These are phyloP conservation scores for Pleurotus ostreatus DNA, from an alignment of 768 basidiomycete species.

Conservation along the genomic window DNA sequence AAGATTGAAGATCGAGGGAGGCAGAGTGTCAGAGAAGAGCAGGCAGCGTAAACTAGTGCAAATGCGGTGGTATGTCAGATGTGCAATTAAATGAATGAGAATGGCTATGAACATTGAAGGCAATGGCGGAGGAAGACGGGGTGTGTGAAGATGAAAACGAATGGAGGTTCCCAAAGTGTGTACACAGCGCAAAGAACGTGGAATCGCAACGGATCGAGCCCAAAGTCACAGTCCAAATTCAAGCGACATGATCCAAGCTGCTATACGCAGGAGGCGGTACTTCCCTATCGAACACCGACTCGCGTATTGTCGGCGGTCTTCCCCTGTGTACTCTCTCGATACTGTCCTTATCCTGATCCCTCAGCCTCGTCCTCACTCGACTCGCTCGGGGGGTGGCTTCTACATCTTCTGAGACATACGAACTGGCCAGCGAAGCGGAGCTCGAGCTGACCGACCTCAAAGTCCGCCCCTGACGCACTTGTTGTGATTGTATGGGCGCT, in stretches of 20 bases:
- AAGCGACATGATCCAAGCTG: not conserved
- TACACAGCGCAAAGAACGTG: not conserved
- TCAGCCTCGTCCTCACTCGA: not conserved
- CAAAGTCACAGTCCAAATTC: not conserved
- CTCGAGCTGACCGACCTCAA: not conserved
- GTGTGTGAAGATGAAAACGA: too few species aligned
- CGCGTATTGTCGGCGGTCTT: constrained; percentile 5
- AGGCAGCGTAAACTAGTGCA: not conserved
- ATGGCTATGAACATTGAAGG: too few species aligned
- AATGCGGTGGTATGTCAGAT: too few species aligned
- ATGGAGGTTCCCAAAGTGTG: not conserved
- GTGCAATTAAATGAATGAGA: too few species aligned
- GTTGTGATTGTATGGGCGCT: not conserved
- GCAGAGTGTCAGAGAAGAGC: not conserved
- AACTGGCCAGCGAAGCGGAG: not conserved
- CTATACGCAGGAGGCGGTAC: constrained; percentile 4
- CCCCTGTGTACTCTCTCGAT: not conserved
- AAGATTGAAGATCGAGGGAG: not conserved
- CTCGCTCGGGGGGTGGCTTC: not conserved
- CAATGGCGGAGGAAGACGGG: too few species aligned
- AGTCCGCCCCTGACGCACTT: not conserved
- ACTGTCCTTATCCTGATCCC: not conserved
- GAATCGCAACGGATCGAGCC: not conserved
- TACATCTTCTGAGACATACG: not conserved
- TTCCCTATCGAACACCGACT: constrained; percentile 5